Conservation (phyloP, 1,139 yeast species). For the Yamadazyma mexicana region DNA sequence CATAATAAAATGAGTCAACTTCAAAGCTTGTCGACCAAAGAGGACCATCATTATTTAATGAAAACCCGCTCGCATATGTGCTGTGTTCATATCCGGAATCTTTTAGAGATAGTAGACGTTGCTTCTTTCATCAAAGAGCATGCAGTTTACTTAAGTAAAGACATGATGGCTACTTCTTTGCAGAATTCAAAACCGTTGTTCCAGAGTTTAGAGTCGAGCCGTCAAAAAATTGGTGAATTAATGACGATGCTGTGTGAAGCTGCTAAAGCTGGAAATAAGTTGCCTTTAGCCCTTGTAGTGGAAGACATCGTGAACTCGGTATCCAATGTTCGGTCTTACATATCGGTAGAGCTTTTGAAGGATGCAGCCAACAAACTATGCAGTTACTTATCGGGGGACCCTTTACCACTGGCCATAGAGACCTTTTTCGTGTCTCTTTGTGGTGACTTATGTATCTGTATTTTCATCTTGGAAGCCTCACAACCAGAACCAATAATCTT, state of each 20-base stretch:
- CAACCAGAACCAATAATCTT: background rate
- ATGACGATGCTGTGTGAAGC: slow-evolving; percentile 2
- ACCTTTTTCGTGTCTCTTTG: slow-evolving; percentile 7
- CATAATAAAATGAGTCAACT: background rate
- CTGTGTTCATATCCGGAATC: background rate
- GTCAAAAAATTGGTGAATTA: background rate
- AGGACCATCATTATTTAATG: background rate
- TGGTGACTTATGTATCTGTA: slow-evolving; percentile 1
- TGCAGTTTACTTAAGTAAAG: background rate
- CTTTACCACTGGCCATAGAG: slow-evolving; percentile 3
- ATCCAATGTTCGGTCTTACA: background rate
- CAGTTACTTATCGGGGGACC: background rate
- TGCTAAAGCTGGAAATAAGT: slow-evolving; percentile 4
- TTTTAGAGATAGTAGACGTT: background rate
- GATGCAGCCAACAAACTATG: background rate
- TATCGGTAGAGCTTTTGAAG: slow-evolving; percentile 1
- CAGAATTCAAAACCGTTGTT: background rate
- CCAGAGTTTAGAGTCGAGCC: background rate
- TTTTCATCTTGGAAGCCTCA: background rate
- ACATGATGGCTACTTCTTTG: slow-evolving; percentile 1
- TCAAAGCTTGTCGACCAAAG: background rate
- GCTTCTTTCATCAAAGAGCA: background rate
- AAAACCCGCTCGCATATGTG: background rate
- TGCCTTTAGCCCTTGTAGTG: slow-evolving; percentile 6
- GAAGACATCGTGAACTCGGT: slow-evolving; percentile 2